Evolutionary conservation across 2,329 filamentous ascomycete genomes (phyloP), one percentile per base, ranked within the genome.

Genomic region (Botrytis elliptica): DNA sequence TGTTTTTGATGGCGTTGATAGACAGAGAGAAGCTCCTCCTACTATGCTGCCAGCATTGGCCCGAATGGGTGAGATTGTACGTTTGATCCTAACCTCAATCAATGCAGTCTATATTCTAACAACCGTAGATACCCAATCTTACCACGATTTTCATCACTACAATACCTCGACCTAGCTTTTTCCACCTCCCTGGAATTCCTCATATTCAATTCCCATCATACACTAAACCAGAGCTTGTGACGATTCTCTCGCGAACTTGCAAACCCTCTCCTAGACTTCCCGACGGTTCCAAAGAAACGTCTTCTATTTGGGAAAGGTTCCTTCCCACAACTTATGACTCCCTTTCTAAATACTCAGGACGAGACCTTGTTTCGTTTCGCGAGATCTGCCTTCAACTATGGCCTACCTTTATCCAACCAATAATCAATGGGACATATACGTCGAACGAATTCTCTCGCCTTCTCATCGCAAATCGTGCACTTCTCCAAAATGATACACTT

Each of bases 121-220:
- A 74, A 33, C 29, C 46, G 29, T 74, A 97, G 93, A 93, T 97
- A 63, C 92, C 94, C 1, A 89, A 87, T 77, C 87, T 98, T 14
- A 93, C 90, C 10, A 89, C 92, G 49, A 83, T 98, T 75, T 90
- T 97, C 79, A 90, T 97, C 75, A 88, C 95, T 71, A 93, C 90
- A 40, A 88, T 90, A 12, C 91, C 94, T 0, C 86, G 91, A 0
- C 88, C 93, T 1, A 86, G 89, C 55, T 88, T 91, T 77, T 88
- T 97, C 14, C 91, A 93, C 77, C 86, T 89, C 12, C 85, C 92
- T 7, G 90, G 91, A 8, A 87, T 91, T 0, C 90, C 94, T 2
- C 91, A 96, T 81, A 85, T 98, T 40, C 89, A 92, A 80, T 98
- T 98, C 80, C 89, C 93, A 1, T 87, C 93, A 4, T 99, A 98